Evolutionary conservation across 2,329 filamentous ascomycete genomes (phyloP), one percentile per base, ranked within the genome.

Genomic region (Claviceps humidiphila): DNA sequence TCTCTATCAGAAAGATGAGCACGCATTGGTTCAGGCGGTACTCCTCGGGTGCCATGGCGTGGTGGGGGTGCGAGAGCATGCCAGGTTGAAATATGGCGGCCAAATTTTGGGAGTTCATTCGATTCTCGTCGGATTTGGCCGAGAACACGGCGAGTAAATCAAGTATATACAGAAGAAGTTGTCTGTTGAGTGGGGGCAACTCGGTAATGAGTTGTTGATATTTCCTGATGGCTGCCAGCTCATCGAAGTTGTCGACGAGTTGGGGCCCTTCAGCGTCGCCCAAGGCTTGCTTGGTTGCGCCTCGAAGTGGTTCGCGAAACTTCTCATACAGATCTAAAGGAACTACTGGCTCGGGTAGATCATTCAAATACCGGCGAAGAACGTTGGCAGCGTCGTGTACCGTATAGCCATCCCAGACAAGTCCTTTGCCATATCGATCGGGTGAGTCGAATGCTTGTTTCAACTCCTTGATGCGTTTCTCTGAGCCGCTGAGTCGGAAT

Each of bases 321-420:
- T 81, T 81, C 62, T 94, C 87, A 66, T 98, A 98, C 57, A 96
- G 84, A 60, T 94, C 87, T 51, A 97, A 75, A 3, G 93, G 93
- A 34, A 98, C 93, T 57, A 98, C 95, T 5, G 93, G 93, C 65
- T 98, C 93, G 2, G 93, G 93, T 2, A 98, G 78, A 64, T 95
- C 88, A 68, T 97, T 97, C 56, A 98, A 82, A 66, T 98, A 98
- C 60, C 93, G 82, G 56, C 93, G 84, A 45, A 98, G 78, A 55
- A 98, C 91, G 64, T 97, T 98, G 61, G 93, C 90, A 26, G 93
- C 93, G 76, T 98, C 93, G 68, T 98, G 93, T 43, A 98, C 93
- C 0, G 93, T 98, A 67, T 95, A 98, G 47, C 93, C 93, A 47
- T 89, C 86, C 93, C 93, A 98, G 61, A 95, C 87, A 26, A 98